Conservation (phyloP, 306 rosid species). For the Crataegus laevigata region DNA sequence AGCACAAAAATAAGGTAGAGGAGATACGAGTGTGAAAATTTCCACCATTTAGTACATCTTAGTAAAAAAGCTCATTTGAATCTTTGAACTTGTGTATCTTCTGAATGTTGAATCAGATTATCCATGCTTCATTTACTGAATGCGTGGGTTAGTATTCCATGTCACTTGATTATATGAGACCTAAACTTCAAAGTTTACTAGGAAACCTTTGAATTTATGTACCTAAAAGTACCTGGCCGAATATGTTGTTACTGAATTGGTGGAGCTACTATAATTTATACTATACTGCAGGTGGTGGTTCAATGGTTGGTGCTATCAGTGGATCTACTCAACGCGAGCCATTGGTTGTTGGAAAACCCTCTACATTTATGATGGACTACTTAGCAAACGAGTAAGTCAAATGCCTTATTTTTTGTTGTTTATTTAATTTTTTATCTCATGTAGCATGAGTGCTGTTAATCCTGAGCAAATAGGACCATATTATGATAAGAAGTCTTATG, state of each 20-base stretch:
- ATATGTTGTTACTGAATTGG: neutral
- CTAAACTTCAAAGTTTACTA: neutral
- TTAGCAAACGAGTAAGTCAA: slow-evolving; percentile 59
- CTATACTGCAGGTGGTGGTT: slow-evolving; percentile 80
- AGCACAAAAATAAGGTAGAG: neutral
- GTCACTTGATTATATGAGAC: neutral
- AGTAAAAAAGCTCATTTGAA: neutral
- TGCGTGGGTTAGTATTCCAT: neutral
- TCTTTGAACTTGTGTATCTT: neutral
- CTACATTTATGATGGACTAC: slow-evolving; percentile 99
- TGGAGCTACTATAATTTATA: neutral
- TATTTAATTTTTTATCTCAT: neutral
- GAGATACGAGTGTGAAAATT: neutral
- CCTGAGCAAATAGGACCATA: neutral
- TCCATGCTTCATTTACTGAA: neutral
- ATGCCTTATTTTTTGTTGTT: slow-evolving; percentile 5
- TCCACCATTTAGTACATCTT: neutral
- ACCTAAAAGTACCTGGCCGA: neutral
- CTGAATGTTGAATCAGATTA: neutral
- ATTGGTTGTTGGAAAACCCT: slow-evolving; percentile 91
- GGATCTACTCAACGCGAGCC: slow-evolving; percentile 98
- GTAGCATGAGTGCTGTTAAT: neutral
- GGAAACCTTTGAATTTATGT: neutral
- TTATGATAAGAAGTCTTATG: neutral
- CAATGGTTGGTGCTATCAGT: slow-evolving; percentile 83